Conservation (phyloP, 805 yeast genomes). For the Metschnikowia lochheadii region DNA sequence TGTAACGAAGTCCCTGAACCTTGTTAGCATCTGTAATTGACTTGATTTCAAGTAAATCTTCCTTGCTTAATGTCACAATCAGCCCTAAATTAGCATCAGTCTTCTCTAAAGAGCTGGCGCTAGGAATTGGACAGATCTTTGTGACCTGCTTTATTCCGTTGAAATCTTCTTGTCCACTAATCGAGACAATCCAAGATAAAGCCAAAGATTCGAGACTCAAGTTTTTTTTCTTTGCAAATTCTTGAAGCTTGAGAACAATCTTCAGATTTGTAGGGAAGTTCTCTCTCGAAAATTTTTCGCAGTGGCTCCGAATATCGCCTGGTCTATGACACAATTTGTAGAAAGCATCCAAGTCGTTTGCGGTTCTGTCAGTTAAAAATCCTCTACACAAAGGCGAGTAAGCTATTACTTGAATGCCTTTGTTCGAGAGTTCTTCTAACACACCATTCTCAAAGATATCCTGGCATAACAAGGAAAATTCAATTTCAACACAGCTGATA, state of each 20-base stretch:
- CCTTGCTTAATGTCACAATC: conserved; percentile 46
- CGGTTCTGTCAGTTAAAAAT: conserved; percentile 60
- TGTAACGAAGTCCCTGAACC: conserved; percentile 58
- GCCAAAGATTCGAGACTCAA: conserved; percentile 56
- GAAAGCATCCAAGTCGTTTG: conserved; percentile 28
- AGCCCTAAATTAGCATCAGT: conserved; percentile 56
- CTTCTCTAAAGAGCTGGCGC: conserved; percentile 58
- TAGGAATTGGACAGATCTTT: conserved; percentile 73
- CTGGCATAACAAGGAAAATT: conserved; percentile 66
- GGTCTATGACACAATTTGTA: conserved; percentile 40
- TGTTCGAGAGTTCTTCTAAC: conserved; percentile 52
- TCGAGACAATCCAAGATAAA: conserved; percentile 46
- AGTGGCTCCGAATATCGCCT: conserved; percentile 48
- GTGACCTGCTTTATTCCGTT: conserved; percentile 44
- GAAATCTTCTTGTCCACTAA: conserved; percentile 59
- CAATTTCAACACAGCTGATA: conserved; percentile 71
- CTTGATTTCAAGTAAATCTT: conserved; percentile 53
- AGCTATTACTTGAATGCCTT: conserved; percentile 63
- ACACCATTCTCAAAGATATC: conserved; percentile 63
- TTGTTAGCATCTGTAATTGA: conserved; percentile 38
- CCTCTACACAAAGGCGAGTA: conserved; percentile 87
- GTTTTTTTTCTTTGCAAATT: conserved; percentile 45
- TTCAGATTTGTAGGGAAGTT: conserved; percentile 50
- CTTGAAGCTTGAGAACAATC: conserved; percentile 46
- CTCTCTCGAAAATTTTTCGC: conserved; percentile 60